Percentiles rank a stretch among this genome's conserved stretches.
Evolutionary conservation across 176 grass and related monocot species (phyloP).

Genomic region (Typha latifolia): DNA sequence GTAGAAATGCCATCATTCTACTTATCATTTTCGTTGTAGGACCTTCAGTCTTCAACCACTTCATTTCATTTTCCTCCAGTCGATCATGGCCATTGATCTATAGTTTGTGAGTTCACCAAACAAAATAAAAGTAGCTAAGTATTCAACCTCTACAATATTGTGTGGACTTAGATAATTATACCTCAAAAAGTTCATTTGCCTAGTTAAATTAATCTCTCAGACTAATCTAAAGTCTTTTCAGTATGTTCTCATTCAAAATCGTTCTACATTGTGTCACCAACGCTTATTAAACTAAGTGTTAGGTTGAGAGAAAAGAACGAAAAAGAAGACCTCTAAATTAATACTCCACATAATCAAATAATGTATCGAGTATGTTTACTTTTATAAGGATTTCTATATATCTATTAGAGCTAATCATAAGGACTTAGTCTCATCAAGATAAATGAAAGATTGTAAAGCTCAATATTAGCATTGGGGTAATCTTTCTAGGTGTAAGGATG

Average conservation of each 20-base stretch:
- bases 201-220: background rate
- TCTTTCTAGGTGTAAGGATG: too few relatives aligned
- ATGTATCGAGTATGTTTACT: too few relatives aligned
- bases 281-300: background rate
- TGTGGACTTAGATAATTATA: background rate
- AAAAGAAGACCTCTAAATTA: background rate
- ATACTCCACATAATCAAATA: background rate
- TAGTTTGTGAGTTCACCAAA: background rate
- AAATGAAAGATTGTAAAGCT: too few relatives aligned
- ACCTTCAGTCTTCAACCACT: background rate
- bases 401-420: too few relatives aligned
- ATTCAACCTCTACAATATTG: background rate
- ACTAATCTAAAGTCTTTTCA: background rate
- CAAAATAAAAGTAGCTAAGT: background rate
- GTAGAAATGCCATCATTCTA: background rate
- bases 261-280: background rate
- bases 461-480: too few relatives aligned
- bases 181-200: background rate
- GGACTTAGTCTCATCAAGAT: too few relatives aligned
- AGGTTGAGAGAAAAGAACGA: background rate
- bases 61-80: background rate
- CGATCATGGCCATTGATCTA: background rate
- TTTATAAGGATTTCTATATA: too few relatives aligned
- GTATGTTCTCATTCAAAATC: background rate
- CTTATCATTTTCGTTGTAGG: background rate